Base-by-base conservation (phyloP, 768 basidiomycete species). In the Serendipita indica region DNA sequence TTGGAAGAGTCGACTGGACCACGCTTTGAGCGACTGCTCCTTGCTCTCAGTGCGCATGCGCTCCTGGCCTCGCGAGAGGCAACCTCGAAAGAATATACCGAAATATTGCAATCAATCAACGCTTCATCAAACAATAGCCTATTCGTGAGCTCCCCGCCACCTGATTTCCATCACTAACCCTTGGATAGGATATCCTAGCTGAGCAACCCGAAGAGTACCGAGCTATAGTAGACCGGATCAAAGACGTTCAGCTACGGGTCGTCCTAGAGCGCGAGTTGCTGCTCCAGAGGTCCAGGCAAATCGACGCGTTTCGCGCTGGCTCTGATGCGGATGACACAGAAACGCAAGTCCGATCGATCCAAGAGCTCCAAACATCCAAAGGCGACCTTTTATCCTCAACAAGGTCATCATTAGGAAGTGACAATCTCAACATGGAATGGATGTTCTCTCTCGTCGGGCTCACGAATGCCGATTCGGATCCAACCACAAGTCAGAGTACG, bases 1-100 rank as follows among this genome's bases (percentile, higher is more conserved):
- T 64, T 80, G 27, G 79, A 80, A 60, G 79, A 80, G 62, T 80
- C 77, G 62, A 63, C 69, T 25, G 78, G 79, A 22, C 22, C 49
- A 28, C 49, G 49, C 49, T 54, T 54, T 54, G 49, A 54, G 49
- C 20, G 49, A 10, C 49, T 54, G 7, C 22, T 54, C 16, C 49
- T 54, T 7, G 20, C 49, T 10, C n/a, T 54, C 20, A 54, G 49
- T n/a, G 30, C 30, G 30, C 49, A 54, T 54, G 49, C 30, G 10
- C 49, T 54, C 30, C 6, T 43, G 41, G 41, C 5, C 7, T n/a
- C n/a, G n/a, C n/a, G n/a, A n/a, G n/a, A n/a, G n/a, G 16, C 1
- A n/a, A 6, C 27, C 27, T n/a, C 6, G 41, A n/a, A 43, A 25
- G 16, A 43, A 18, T 43, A 43, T 43, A 25, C 27, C 1, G 41